phyloP scores from a whole-genome alignment of 345 rosid genomes.

The Corchorus olitorius region DNA sequence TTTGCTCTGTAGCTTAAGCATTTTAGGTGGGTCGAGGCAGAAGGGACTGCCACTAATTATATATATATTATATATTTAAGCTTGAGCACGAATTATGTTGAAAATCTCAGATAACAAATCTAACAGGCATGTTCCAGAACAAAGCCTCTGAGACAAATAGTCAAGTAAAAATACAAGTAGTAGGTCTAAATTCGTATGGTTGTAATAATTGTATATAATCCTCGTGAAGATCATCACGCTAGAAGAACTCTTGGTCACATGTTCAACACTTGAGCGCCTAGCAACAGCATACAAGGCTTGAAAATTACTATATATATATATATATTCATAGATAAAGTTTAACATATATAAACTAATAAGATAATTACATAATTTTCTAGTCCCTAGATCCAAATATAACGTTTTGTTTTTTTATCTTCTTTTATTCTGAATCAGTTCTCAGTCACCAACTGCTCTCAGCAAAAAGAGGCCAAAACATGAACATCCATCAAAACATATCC shows the following conservation, averaged over 20 bases:
- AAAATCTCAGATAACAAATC: background rate
- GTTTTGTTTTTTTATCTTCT: background rate
- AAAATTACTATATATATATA: background rate
- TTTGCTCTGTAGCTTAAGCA: too few relatives aligned
- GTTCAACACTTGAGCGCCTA: background rate
- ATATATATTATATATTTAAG: too few relatives aligned
- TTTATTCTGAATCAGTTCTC: slow-evolving; percentile 21
- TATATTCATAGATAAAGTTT: background rate
- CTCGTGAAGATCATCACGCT: slow-evolving; percentile 4
- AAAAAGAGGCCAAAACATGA: background rate
- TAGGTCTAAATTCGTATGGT: background rate
- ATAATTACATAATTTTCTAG: slow-evolving; percentile 18
- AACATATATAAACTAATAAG: slow-evolving; percentile 16
- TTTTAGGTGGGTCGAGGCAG: too few relatives aligned
- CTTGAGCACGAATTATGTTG: too few relatives aligned
- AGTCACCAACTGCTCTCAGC: background rate
- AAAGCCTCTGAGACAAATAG: background rate
- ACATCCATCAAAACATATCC: background rate
- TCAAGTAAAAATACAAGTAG: background rate
- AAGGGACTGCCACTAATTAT: too few relatives aligned
- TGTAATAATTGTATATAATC: background rate
- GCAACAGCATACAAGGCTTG: background rate
- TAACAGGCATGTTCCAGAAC: background rate
- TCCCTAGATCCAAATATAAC: background rate
- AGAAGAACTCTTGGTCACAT: background rate